Evolutionary conservation across 2,329 filamentous ascomycete genomes (phyloP), one percentile per base, ranked within the genome.

Genomic region (Fusarium keratoplasticum): DNA sequence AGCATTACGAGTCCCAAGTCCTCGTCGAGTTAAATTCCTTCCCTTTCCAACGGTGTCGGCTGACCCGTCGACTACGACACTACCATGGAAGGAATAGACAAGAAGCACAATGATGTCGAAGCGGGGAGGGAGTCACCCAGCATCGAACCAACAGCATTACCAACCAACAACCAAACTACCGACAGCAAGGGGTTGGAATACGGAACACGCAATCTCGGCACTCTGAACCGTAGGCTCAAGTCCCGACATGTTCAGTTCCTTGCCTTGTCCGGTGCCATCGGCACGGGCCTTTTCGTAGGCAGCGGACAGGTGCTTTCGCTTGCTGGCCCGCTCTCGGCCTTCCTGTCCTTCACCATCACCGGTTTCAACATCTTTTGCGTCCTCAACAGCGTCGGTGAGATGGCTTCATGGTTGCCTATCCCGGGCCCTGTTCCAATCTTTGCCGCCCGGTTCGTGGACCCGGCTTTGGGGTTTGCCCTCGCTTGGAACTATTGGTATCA

Each of bases 401-500:
- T 61, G 60, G 42, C 60, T 14, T 33, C 22, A 5, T 62, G 60
- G 42, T 9, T 62, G 31, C 60, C 60, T 18, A 62, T 62, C 20
- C 18, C 83, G 63, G 54, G 54, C 6, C 54, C 54, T 35, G 54
- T 58, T 14, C 54, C 54, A 22, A 58, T 58, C 33, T 58, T 58
- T 58, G 54, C 54, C 3, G 82, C 84, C 52, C 87, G 89, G 25
- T 90, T 88, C 67, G 85, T 90, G 65, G 88, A 90, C 62, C 84
- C 85, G 2, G 88, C 86, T 36, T 79, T 89, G 35, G 86, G 85
- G 0, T 71, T 71, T 4, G 69, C 69, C 0, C 68, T 84, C 20
- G 89, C 87, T 3, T 90, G 87, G 87, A 90, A 90, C 72, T 91
- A 91, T 80, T 91, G 88, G 86, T 91, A 91, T 75, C 87, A 88